Percentiles rank a stretch among this genome's conserved stretches.
These are phyloP conservation scores for Phaeotremella fagi DNA, from an alignment of 768 basidiomycete genomes.

Conservation along the genomic window DNA sequence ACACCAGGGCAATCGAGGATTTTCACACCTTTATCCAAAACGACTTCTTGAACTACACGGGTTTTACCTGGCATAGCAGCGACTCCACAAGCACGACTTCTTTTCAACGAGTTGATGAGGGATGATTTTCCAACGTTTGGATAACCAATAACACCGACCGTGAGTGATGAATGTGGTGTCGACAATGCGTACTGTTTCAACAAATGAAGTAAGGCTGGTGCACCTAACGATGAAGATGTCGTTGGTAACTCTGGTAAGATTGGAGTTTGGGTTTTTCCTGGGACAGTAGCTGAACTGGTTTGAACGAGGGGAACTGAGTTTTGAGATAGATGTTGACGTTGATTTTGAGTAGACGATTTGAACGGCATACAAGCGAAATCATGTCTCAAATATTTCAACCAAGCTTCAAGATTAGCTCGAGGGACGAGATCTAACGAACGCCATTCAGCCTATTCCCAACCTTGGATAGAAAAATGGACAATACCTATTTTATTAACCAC, in stretches of 20 bases:
- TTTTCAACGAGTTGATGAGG: constrained; percentile 49
- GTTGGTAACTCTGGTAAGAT: constrained; percentile 30
- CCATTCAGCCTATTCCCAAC: not conserved
- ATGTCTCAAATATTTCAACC: constrained; percentile 88
- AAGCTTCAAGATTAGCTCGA: constrained; percentile 75
- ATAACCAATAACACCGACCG: constrained; percentile 49
- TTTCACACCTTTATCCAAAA: constrained; percentile 84
- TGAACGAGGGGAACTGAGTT: constrained; percentile 36
- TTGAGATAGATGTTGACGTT: constrained; percentile 71
- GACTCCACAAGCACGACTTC: constrained; percentile 63
- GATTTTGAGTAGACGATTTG: constrained; percentile 70
- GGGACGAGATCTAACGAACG: constrained; percentile 74
- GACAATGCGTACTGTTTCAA: constrained; percentile 57
- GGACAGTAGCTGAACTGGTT: constrained; percentile 20
- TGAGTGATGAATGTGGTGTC: constrained; percentile 47
- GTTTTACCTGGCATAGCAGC: constrained; percentile 94
- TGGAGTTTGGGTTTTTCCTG: constrained; percentile 27
- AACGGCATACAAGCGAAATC: constrained; percentile 90
- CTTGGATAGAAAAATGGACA: not conserved
- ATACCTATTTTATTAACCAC: constrained; percentile 95
- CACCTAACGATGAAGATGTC: constrained; percentile 47
- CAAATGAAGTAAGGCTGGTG: constrained; percentile 63
- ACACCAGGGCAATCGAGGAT: constrained; percentile 96
- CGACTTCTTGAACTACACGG: constrained; percentile 81
- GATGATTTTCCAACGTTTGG: constrained; percentile 50